Evolutionary conservation across 78 protist genomes (phyloP), one percentile per base, ranked within the genome.

Genomic region (Dictyostelium intermedium): DNA sequence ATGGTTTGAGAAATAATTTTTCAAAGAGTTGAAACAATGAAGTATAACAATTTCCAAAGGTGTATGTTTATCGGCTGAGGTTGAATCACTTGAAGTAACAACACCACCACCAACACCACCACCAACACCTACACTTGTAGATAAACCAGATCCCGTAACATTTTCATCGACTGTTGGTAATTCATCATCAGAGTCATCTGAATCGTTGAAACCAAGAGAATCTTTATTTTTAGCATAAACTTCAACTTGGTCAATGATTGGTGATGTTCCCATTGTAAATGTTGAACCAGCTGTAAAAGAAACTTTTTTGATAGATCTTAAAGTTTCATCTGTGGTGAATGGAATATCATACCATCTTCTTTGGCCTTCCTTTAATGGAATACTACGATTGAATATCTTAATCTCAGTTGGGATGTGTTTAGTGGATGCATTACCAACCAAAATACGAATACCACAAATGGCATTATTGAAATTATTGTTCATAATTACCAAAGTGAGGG

Each of bases 311-410:
- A 60, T 85, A 3, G 97, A 87, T 34, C 16, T 25, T 41, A 92
- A 18, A 5, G 74, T 18, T 85, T 96, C 98, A 5, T 83, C 98
- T 1, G 23, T 30, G 20, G 97, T 92, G 35, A 96, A 41, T 30
- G 96, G 95, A 37, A 95, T 43, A 73, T 93, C 96, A 83, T 95
- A 95, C 96, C 97, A 96, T 47, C 98, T 83, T 32, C 74, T 39
- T 13, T 61, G n/a, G 2, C 79, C 86, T 9, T 74, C 94, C 11
- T 20, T 70, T 9, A 76, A 27, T 32, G 72, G 18, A 25, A 96
- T 23, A 7, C 23, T 0, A 23, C 97, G 96, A 66, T 69, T 77
- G 50, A 76, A 77, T n/a, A 96, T 43, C 1, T 11, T 7, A 73
- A 96, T 13, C 25, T 80, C 60, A 18, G 84, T n/a, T 8, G 98